Conservation (phyloP, 1,284 basidiomycete species). For the Serendipita sp. region DNA sequence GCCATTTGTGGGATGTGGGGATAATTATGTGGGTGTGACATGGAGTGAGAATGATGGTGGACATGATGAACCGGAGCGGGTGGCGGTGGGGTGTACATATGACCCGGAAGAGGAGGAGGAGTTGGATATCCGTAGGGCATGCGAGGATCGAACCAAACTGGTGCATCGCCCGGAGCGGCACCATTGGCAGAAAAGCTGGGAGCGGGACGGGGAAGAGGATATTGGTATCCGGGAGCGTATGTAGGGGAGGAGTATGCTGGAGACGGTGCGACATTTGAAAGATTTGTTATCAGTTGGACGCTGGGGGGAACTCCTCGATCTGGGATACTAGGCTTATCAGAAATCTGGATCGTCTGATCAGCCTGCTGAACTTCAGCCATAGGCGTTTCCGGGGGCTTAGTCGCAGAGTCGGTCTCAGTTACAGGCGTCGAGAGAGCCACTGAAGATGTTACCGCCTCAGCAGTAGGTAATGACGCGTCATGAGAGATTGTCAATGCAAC, state of each 20-base stretch:
- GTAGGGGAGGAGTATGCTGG: slow-evolving; percentile 15
- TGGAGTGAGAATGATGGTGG: background rate
- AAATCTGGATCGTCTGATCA: too few species aligned
- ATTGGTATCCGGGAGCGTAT: slow-evolving; percentile 23
- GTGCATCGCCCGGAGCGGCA: background rate
- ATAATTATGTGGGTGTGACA: background rate
- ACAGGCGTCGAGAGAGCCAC: background rate
- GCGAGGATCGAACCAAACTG: slow-evolving; percentile 3
- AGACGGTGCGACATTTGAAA: background rate
- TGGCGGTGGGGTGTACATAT: background rate
- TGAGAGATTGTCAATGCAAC: background rate
- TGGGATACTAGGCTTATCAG: too few species aligned
- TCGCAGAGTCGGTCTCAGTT: background rate
- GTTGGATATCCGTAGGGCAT: slow-evolving; percentile 6
- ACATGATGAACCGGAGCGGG: background rate
- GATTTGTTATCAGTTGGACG: background rate
- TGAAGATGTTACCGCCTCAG: background rate
- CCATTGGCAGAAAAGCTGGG: slow-evolving; percentile 9
- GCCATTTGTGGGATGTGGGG: background rate
- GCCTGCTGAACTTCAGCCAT: too few species aligned
- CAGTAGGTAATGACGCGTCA: background rate
- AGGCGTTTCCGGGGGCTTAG: too few species aligned
- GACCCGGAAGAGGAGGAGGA: background rate
- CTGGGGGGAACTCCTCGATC: background rate
- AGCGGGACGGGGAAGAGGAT: slow-evolving; percentile 20